Evolutionary conservation across 768 basidiomycete genomes (phyloP).

Genomic region (Pisolithus marmoratus): DNA sequence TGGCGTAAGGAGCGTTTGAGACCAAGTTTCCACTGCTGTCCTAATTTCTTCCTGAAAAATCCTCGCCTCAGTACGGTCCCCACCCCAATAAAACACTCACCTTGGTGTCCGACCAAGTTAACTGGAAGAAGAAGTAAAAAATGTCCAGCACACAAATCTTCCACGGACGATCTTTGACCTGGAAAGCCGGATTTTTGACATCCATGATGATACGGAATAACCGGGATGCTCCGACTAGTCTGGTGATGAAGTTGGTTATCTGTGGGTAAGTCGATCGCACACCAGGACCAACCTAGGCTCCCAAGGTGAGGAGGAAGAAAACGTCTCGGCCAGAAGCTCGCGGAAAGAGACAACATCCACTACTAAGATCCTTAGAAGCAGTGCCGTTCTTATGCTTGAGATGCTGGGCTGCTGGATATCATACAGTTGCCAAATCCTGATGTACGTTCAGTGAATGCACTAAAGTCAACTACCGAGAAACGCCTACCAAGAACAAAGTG

Average conservation of each 20-base stretch:
- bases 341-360: slow-evolving; percentile 63
- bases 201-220: slow-evolving; percentile 65
- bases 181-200: slow-evolving; percentile 55
- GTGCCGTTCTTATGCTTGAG: slow-evolving; percentile 44
- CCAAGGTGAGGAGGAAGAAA: slow-evolving; percentile 26
- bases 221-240: slow-evolving; percentile 47
- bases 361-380: slow-evolving; percentile 54
- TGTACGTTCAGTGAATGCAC: neutral
- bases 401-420: slow-evolving; percentile 53
- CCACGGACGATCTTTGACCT: slow-evolving; percentile 64
- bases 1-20: slow-evolving; percentile 54
- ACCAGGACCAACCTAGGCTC: slow-evolving; percentile 42
- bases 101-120: slow-evolving; percentile 59
- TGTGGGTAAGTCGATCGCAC: neutral
- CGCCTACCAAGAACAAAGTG: slow-evolving; percentile 54
- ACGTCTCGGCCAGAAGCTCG: slow-evolving; percentile 36
- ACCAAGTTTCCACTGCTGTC: slow-evolving; percentile 49
- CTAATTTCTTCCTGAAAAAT: slow-evolving; percentile 60
- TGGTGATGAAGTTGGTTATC: slow-evolving; percentile 16
- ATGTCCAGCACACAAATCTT: slow-evolving; percentile 53
- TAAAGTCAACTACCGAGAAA: neutral
- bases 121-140: slow-evolving; percentile 54
- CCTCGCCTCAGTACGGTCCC: neutral
- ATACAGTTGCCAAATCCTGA: slow-evolving; percentile 67
- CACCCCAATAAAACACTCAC: slow-evolving; percentile 30